Percentiles rank a stretch among this genome's conserved stretches.
Conservation (phyloP, 805 yeast genomes). For the Cyberlindnera meyerae region DNA sequence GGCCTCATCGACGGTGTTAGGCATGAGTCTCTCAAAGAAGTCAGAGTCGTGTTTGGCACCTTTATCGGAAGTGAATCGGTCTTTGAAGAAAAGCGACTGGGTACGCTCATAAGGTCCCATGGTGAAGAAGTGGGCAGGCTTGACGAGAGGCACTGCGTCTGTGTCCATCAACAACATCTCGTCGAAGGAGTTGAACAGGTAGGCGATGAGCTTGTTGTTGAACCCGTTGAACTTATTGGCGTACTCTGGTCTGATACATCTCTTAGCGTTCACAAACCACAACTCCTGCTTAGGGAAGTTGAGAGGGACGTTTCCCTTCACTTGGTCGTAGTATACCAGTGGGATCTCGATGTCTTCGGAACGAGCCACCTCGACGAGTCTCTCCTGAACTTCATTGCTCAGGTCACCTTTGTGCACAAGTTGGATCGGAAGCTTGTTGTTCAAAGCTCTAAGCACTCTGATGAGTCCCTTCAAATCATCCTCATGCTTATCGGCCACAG, state of each 20-base stretch:
- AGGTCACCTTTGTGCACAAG: constrained; percentile 39
- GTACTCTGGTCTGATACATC: constrained; percentile 26
- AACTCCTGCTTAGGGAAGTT: constrained; percentile 30
- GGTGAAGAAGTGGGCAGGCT: constrained; percentile 30
- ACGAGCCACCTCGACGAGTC: constrained; percentile 34
- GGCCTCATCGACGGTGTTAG: constrained; percentile 32
- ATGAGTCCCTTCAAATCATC: constrained; percentile 45
- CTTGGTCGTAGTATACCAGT: constrained; percentile 21
- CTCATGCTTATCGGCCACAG: constrained; percentile 43
- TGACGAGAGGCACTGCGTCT: constrained; percentile 40
- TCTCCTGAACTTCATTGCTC: constrained; percentile 28
- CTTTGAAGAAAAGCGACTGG: constrained; percentile 40
- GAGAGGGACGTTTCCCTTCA: constrained; percentile 22
- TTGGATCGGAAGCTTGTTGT: constrained; percentile 38
- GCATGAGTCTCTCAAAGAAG: constrained; percentile 40
- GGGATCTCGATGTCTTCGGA: constrained; percentile 29
- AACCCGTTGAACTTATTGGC: constrained; percentile 31
- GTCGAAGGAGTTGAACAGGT: constrained; percentile 53
- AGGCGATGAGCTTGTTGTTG: constrained; percentile 49
- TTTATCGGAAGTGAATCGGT: constrained; percentile 26
- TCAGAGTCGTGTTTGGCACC: constrained; percentile 25
- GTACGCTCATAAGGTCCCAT: constrained; percentile 32
- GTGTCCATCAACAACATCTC: constrained; percentile 52
- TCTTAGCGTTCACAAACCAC: constrained; percentile 36
- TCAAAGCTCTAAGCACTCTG: constrained; percentile 35